Percentiles rank a stretch among this genome's conserved stretches.
Evolutionary conservation across 495 filamentous ascomycete species (phyloP).

Genomic region (Podospora fimiseda): DNA sequence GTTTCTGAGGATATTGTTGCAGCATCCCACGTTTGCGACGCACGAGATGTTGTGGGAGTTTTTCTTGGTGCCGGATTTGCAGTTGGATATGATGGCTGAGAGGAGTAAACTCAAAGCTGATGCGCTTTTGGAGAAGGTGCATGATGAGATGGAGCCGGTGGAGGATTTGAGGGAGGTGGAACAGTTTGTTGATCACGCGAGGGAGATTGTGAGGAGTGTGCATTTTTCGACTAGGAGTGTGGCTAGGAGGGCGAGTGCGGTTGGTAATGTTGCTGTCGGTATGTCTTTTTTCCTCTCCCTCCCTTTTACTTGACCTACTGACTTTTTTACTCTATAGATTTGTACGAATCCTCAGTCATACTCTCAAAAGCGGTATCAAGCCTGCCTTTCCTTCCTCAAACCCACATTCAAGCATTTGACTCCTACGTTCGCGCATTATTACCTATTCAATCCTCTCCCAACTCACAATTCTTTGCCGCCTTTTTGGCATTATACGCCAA

Average conservation of each 20-base stretch:
- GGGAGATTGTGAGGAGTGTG: slow-evolving; percentile 78
- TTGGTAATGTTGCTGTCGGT: slow-evolving; percentile 53
- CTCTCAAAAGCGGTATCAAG: slow-evolving; percentile 52
- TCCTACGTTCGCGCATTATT: slow-evolving; percentile 61
- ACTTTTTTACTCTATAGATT: no score
- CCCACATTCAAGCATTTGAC: slow-evolving; percentile 64
- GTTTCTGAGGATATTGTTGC: slow-evolving; percentile 77
- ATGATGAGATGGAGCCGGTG: slow-evolving; percentile 79
- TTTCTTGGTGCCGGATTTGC: slow-evolving; percentile 92
- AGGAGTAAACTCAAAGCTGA: slow-evolving; percentile 81
- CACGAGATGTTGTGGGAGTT: slow-evolving; percentile 99
- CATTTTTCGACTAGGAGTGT: slow-evolving; percentile 75
- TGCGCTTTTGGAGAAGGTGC: slow-evolving; percentile 70
- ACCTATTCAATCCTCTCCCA: slow-evolving; percentile 67
- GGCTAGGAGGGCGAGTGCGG: slow-evolving; percentile 59
- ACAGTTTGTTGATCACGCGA: slow-evolving; percentile 80
- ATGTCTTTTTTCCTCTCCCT: slow-evolving; percentile 29
- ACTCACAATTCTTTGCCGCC: slow-evolving; percentile 63
- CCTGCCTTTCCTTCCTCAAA: slow-evolving; percentile 58
- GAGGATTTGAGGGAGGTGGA: slow-evolving; percentile 89
- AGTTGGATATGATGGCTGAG: slow-evolving; percentile 82
- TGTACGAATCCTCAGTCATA: slow-evolving; percentile 60
- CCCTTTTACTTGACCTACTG: slow-evolving; percentile 17
- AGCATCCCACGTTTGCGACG: slow-evolving; percentile 88
- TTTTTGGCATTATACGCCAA: slow-evolving; percentile 72